phyloP scores from a whole-genome alignment of 2,329 filamentous ascomycete species.

The Trichoderma atrobrunneum region DNA sequence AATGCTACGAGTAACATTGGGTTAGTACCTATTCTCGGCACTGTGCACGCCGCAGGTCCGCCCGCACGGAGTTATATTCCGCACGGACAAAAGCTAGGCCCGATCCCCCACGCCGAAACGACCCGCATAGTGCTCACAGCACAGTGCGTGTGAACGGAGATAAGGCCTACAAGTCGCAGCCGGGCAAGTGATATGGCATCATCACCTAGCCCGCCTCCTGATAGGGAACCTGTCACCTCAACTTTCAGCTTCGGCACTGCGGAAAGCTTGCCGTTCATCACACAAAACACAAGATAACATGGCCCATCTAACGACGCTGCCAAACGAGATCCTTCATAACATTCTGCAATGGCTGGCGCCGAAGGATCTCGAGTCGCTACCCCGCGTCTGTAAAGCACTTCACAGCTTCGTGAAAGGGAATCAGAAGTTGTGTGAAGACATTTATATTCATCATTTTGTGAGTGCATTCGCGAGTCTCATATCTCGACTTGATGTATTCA shows the following conservation, averaged over 20 bases:
- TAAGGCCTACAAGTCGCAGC: neutral
- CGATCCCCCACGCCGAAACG: neutral
- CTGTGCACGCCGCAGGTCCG: neutral
- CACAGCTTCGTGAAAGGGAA: slow-evolving; percentile 57
- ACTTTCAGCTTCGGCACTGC: neutral
- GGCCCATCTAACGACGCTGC: slow-evolving; percentile 39
- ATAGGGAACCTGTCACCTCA: neutral
- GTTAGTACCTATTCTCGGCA: neutral
- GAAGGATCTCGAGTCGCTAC: slow-evolving; percentile 52
- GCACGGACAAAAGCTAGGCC: neutral
- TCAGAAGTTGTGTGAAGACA: slow-evolving; percentile 55
- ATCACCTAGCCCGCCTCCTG: neutral
- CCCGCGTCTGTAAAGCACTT: slow-evolving; percentile 51
- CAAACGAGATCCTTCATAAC: slow-evolving; percentile 61
- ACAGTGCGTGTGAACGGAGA: slow-evolving; percentile 2
- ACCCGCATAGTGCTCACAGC: neutral
- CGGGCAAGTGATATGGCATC: slow-evolving; percentile 6
- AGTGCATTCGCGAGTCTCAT: slow-evolving; percentile 18
- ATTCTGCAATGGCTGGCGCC: slow-evolving; percentile 58
- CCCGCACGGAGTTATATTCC: neutral
- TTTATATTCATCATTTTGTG: slow-evolving; percentile 60
- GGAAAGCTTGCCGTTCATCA: too few relatives aligned
- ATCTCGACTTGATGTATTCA: neutral
- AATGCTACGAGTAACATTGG: neutral
- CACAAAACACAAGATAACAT: neutral